phyloP scores from a whole-genome alignment of 2,329 filamentous ascomycete species.

The Colletotrichum gigasporum region DNA sequence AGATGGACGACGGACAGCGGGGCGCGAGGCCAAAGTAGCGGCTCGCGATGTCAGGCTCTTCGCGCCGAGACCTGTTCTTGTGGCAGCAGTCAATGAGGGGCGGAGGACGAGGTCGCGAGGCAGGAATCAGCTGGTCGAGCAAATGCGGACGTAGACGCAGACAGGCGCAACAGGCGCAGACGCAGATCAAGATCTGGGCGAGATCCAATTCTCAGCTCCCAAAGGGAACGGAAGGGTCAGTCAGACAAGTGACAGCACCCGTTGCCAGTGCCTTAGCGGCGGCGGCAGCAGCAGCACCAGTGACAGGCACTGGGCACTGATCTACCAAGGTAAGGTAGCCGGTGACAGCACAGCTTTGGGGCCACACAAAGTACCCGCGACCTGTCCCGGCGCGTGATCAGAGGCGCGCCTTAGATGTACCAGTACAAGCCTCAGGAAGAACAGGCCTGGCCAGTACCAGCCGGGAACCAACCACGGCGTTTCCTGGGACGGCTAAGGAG shows the following conservation, averaged over 20 bases:
- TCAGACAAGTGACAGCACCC: too few relatives aligned
- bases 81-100: slow-evolving; percentile 11
- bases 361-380: too few relatives aligned
- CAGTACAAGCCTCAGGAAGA: not conserved
- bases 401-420: too few relatives aligned
- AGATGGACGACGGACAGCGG: not conserved
- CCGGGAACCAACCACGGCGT: not conserved
- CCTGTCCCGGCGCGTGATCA: too few relatives aligned
- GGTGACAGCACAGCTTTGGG: too few relatives aligned
- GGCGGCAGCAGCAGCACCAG: too few relatives aligned
- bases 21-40: not conserved
- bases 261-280: too few relatives aligned
- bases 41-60: not conserved
- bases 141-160: not conserved
- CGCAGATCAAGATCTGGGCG: slow-evolving; percentile 4
- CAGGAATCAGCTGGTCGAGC: slow-evolving; percentile 2
- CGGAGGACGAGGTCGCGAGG: slow-evolving; percentile 7
- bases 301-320: too few relatives aligned
- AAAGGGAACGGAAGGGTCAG: too few relatives aligned
- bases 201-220: slow-evolving; percentile 2
- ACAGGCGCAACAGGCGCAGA: not conserved
- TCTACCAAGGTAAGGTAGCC: too few relatives aligned
- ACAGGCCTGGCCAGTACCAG: not conserved
- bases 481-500: not conserved
- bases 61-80: not conserved